phyloP scores from a whole-genome alignment of 306 rosid species.

The Vigna mungo region DNA sequence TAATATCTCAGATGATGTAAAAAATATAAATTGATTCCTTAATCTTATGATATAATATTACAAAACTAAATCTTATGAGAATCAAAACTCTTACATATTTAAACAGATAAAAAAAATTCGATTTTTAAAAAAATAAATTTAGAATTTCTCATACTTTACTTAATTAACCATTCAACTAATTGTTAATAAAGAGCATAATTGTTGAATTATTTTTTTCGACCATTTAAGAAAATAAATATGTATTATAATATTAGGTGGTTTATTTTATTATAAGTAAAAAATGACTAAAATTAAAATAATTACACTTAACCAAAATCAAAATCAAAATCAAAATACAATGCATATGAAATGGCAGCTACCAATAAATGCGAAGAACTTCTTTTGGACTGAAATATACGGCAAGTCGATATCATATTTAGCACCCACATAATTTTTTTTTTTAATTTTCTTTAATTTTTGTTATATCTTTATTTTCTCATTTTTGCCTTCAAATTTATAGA shows the following conservation, averaged over 20 bases:
- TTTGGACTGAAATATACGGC: constrained; percentile 50
- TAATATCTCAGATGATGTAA: no score
- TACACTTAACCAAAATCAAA: background rate
- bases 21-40: no score
- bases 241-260: background rate
- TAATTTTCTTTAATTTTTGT: background rate
- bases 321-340: background rate
- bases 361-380: constrained; percentile 41
- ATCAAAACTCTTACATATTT: no score
- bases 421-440: constrained; percentile 45
- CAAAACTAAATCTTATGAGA: no score
- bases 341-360: constrained; percentile 12
- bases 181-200: background rate
- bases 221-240: background rate
- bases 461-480: background rate
- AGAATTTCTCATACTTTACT: no score
- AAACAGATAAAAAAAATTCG: no score
- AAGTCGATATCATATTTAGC: constrained; percentile 45
- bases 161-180: no score
- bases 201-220: background rate
- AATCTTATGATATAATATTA: no score
- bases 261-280: background rate
- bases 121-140: no score
- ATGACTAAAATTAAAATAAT: background rate
- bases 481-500: background rate